A percentile compares a stretch with the other conserved stretches of the same genome.
Conservation (phyloP, 495 filamentous ascomycete genomes). For the Lophium mytilinum region DNA sequence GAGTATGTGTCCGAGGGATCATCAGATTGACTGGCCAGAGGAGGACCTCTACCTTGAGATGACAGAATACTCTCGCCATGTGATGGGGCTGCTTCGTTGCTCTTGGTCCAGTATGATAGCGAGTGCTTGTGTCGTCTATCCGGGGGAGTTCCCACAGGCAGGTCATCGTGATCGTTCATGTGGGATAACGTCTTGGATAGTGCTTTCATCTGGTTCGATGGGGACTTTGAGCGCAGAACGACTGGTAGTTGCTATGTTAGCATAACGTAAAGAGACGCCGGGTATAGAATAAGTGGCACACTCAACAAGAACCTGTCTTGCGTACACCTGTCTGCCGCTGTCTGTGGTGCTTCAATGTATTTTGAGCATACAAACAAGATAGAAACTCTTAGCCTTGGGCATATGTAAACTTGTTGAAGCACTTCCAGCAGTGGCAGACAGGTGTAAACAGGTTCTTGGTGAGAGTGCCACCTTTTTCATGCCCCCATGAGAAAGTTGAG, state of each 20-base stretch:
- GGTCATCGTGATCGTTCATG: neutral
- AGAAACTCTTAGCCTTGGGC: no score
- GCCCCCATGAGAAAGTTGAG: neutral
- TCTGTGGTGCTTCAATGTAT: no score
- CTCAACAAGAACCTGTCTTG: no score
- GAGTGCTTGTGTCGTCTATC: neutral
- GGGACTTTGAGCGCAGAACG: constrained; percentile 22
- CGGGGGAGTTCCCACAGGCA: constrained; percentile 20
- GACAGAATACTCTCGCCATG: neutral
- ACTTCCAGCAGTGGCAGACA: no score
- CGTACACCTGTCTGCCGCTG: no score
- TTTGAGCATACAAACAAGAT: no score
- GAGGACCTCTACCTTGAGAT: neutral
- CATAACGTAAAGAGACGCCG: neutral
- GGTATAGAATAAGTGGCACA: no score
- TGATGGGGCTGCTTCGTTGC: neutral
- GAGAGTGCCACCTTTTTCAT: no score
- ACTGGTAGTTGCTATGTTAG: constrained; percentile 11
- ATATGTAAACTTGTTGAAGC: no score
- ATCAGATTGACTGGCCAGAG: neutral
- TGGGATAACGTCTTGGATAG: constrained; percentile 25
- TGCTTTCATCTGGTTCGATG: constrained; percentile 25
- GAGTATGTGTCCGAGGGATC: constrained; percentile 16
- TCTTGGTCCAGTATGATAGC: constrained; percentile 16
- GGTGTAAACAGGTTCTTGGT: no score